Conservation (phyloP, 192 early-diverging fungal genomes). For the Backusella tarrabulga region DNA sequence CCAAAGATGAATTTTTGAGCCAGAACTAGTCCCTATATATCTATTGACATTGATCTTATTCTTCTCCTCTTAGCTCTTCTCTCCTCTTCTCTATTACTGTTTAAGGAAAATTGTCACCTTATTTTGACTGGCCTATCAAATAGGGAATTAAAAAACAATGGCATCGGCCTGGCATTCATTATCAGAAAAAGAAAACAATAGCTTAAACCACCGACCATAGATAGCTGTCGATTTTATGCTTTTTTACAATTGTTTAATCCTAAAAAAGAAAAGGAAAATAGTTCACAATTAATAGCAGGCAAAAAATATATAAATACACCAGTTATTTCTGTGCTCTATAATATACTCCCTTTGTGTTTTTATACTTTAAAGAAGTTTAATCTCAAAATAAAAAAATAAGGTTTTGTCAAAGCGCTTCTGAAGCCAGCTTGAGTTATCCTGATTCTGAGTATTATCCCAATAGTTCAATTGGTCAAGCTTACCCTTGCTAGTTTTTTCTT, state of each 20-base stretch:
- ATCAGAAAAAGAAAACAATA: neutral
- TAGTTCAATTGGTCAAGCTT: neutral
- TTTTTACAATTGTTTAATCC: neutral
- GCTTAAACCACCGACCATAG: neutral
- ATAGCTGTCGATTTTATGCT: neutral
- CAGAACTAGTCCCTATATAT: neutral
- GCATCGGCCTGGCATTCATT: neutral
- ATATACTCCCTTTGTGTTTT: neutral
- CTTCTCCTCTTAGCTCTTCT: neutral
- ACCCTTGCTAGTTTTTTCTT: neutral
- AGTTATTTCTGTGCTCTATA: neutral
- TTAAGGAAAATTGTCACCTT: neutral
- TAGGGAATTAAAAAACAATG: neutral
- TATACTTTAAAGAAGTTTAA: neutral
- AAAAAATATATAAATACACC: neutral
- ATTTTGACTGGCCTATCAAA: neutral
- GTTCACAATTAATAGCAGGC: neutral
- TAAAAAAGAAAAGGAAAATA: neutral
- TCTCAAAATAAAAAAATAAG: neutral
- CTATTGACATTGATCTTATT: neutral
- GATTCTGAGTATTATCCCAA: neutral
- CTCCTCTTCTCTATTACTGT: neutral
- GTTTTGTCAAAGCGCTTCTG: neutral
- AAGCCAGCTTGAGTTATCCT: neutral
- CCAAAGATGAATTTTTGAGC: neutral